These are phyloP conservation scores for Tetrapyrgos nigripes DNA, from an alignment of 1,284 basidiomycete species.

Conservation along the genomic window DNA sequence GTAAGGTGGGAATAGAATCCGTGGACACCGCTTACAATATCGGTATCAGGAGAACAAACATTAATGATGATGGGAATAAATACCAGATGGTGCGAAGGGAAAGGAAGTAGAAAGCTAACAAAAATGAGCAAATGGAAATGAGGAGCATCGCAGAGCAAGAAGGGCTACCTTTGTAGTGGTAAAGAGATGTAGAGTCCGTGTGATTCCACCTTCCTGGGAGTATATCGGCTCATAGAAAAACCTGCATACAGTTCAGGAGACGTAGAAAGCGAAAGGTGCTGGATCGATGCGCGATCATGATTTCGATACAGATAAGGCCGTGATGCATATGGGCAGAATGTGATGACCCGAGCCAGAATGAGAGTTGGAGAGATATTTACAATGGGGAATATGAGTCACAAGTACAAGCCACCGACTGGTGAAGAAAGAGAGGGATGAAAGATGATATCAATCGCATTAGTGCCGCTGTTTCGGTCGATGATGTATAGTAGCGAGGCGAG, in stretches of 20 bases:
- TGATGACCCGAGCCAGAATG: slow-evolving; percentile 26
- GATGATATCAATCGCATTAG: slow-evolving; percentile 20
- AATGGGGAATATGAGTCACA: slow-evolving; percentile 28
- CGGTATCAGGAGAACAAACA: neutral
- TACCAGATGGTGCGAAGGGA: slow-evolving; percentile 7
- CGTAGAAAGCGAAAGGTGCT: neutral
- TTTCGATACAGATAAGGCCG: slow-evolving; percentile 7
- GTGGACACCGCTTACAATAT: neutral
- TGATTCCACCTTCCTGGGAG: neutral
- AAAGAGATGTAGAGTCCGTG: neutral
- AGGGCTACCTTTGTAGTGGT: neutral
- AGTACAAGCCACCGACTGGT: slow-evolving; percentile 33
- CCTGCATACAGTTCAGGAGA: neutral
- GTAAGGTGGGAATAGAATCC: neutral
- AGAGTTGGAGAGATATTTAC: slow-evolving; percentile 39
- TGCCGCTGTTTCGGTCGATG: slow-evolving; percentile 16
- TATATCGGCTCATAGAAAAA: neutral
- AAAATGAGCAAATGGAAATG: slow-evolving; percentile 6
- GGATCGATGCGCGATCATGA: slow-evolving; percentile 5
- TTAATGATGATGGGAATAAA: slow-evolving; percentile 13
- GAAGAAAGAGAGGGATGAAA: slow-evolving; percentile 11
- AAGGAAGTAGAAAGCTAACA: slow-evolving; percentile 4
- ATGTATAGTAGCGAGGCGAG: slow-evolving; percentile 22
- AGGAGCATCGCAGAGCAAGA: slow-evolving; percentile 2
- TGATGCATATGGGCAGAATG: slow-evolving; percentile 11